Conservation (phyloP, 2,329 filamentous ascomycete species). For the Fusarium sp. region DNA sequence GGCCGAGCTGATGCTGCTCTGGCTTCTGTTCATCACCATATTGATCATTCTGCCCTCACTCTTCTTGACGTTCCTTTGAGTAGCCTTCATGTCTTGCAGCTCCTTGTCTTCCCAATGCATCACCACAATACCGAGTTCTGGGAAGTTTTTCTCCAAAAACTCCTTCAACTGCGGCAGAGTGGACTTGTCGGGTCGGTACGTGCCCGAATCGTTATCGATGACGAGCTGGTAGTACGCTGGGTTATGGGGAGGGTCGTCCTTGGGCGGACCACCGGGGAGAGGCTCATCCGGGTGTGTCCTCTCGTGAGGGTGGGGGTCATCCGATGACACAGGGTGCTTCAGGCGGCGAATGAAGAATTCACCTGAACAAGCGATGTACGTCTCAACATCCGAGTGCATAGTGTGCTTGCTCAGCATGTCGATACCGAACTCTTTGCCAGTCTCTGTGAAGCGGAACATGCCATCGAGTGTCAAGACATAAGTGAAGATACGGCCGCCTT, state of each 20-base stretch:
- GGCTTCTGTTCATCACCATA: constrained; percentile 72
- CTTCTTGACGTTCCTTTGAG: constrained; percentile 83
- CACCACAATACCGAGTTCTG: constrained; percentile 80
- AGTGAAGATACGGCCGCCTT: constrained; percentile 90
- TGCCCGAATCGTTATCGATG: constrained; percentile 96
- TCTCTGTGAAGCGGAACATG: constrained; percentile 92
- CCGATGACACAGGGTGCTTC: constrained; percentile 62
- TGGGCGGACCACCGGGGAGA: constrained; percentile 63
- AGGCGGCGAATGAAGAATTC: constrained; percentile 91
- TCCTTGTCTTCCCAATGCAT: constrained; percentile 86
- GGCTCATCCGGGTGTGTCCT: constrained; percentile 68
- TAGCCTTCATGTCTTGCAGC: constrained; percentile 81
- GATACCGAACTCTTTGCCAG: constrained; percentile 94
- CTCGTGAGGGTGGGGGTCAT: constrained; percentile 60
- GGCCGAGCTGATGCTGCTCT: constrained; percentile 67
- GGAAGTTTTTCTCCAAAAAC: constrained; percentile 82
- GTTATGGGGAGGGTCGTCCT: constrained; percentile 60
- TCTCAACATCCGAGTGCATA: constrained; percentile 94
- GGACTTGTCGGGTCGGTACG: constrained; percentile 88
- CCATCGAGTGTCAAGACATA: constrained; percentile 93
- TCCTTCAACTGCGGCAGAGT: constrained; percentile 79
- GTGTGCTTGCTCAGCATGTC: constrained; percentile 95
- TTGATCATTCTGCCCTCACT: constrained; percentile 66
- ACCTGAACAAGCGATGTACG: constrained; percentile 92
- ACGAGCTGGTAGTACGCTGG: constrained; percentile 83